Evolutionary conservation across 2,329 filamentous ascomycete species (phyloP).

Genomic region (Fusarium sulawesiense): DNA sequence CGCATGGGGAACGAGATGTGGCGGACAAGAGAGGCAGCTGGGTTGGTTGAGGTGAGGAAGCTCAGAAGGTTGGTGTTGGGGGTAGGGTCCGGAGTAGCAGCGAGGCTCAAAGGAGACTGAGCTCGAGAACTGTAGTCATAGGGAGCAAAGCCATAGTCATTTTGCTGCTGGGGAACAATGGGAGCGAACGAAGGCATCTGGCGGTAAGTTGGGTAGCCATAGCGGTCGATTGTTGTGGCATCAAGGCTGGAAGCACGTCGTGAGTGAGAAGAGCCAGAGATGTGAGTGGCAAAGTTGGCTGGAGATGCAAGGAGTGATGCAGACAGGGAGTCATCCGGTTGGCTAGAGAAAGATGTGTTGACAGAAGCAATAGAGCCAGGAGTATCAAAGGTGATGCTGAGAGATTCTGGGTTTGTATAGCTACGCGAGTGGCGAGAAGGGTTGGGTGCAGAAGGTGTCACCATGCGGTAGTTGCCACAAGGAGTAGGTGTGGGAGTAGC

Average conservation of each 20-base stretch:
- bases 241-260: slow-evolving; percentile 77
- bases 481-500: slow-evolving; percentile 68
- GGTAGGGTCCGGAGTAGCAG: slow-evolving; percentile 57
- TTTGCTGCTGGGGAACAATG: slow-evolving; percentile 35
- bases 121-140: slow-evolving; percentile 59
- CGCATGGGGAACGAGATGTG: slow-evolving; percentile 76
- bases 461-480: slow-evolving; percentile 53
- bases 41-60: slow-evolving; percentile 84
- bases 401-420: slow-evolving; percentile 71
- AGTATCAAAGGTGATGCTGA: slow-evolving; percentile 53
- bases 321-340: slow-evolving; percentile 44
- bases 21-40: slow-evolving; percentile 83
- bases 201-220: slow-evolving; percentile 86
- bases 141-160: slow-evolving; percentile 58
- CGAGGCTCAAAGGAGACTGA: slow-evolving; percentile 57
- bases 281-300: slow-evolving; percentile 63
- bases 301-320: slow-evolving; percentile 74
- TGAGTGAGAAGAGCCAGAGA: slow-evolving; percentile 39
- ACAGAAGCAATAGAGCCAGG: slow-evolving; percentile 46
- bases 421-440: slow-evolving; percentile 64
- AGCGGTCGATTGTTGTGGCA: slow-evolving; percentile 72
- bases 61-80: slow-evolving; percentile 76
- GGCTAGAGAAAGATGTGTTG: slow-evolving; percentile 55
- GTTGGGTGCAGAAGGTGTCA: slow-evolving; percentile 45
- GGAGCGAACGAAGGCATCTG: slow-evolving; percentile 68